Base-by-base conservation (phyloP, 1,284 basidiomycete species). In the Coriolopsis trogii region DNA sequence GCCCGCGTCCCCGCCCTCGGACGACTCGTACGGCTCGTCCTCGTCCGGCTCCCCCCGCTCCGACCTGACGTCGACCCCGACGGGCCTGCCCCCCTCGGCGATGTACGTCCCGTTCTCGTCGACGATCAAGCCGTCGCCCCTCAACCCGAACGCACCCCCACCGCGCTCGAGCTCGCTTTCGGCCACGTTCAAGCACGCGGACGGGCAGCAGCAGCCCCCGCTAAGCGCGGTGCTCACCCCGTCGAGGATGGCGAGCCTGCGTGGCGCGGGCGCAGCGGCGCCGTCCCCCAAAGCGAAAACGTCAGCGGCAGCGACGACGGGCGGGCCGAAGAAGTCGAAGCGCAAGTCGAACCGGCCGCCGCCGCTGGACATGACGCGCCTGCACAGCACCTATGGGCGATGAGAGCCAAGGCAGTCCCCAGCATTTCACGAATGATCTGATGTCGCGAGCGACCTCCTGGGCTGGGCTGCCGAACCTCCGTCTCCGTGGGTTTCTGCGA, bases 1-100 rank as follows among this genome's bases (percentile, higher is more conserved):
- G 15, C 57, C 57, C 36, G 57, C 57, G 20, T 59, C 57, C 3
- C 57, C 57, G 7, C 53, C 41, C 23, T 59, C 57, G 1, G 57
- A 49, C 51, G 51, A 42, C 29, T 43, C 43, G 25, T 51, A 50
- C 30, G 51, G 50, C 29, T 59, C 54, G 12, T 44, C 42, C 5
- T 25, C 30, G n/a, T 41, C 40, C 7, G 50, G 49, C 31, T 52
- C 56, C 20, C 46, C 38, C 43, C 46, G 48, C 40, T 59, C 57
- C 12, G 57, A 59, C 49, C 54, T 59, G n/a, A 59, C 57, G 39
- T 59, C 53, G 25, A 59, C 57, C 24, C 53, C 57, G 23, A 59
- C 53, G 13, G 53, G 53, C 25, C 50, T 59, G 37, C 57, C 57
- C 16, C 38, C 57, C 12, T 59, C 57, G 24, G 53, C 57, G 43